Evolutionary conservation across 1,284 basidiomycete species (phyloP), one percentile per base, ranked within the genome.

Genomic region (Ustilago tritici): DNA sequence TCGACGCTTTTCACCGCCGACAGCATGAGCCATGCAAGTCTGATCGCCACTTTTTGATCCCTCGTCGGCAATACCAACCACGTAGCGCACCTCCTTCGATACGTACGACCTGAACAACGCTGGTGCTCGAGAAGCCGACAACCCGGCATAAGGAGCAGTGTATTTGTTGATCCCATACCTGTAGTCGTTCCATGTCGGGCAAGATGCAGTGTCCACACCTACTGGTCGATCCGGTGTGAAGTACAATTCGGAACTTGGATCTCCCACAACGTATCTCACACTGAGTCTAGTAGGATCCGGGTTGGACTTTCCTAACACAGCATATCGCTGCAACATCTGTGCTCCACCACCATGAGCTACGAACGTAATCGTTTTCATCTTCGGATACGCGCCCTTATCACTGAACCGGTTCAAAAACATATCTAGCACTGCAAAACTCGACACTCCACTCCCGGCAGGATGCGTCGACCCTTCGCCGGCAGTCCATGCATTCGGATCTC

Each of bases 331-430:
- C 32, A 82, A 46, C 54, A 82, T 64, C 69, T 83, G 80, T 5
- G 64, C 80, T 2, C 82, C 82, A 3, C 80, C 82, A 12, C 82
- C 82, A 59, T 84, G 82, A 6, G 74, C 82, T 9, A 79, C 67
- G n/a, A 84, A 68, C 10, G 79, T 82, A 55, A 84, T 72, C n/a
- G 52, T 60, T 40, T 80, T 77, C 71, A 84, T 73, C 15, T 74
- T 67, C 2, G 82, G 82, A 56, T 76, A 84, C 8, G 36, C 60
- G 1, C 8, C 31, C 2, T 19, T 38, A 49, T 83, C 43, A 28
- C 41, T 43, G 28, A 78, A 82, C 19, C 71, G 35, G 0, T 59
- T 15, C 12, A 84, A 36, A 14, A 83, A 57, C 28, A 38, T 50
- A 19, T 82, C 75, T 2, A 80, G 53, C 12, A 78, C 82, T 2